These are phyloP conservation scores for Paraleonurus japonicus DNA, from an alignment of 257 asterid genomes.

Conservation along the genomic window DNA sequence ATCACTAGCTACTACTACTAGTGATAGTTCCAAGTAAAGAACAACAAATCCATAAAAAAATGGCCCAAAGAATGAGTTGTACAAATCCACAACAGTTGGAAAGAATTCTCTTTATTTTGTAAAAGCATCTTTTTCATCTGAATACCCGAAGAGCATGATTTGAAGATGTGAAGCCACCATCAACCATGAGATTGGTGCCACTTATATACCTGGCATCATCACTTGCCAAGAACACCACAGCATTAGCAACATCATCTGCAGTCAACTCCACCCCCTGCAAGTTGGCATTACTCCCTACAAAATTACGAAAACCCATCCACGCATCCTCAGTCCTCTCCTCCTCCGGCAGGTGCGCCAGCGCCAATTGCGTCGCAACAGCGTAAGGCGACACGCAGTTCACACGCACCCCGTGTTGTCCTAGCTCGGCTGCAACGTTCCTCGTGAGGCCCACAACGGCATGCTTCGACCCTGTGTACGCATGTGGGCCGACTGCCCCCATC, in stretches of 20 bases:
- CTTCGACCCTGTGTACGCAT: constrained; percentile 83
- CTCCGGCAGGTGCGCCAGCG: constrained; percentile 72
- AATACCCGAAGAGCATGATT: constrained; percentile 70
- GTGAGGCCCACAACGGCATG: constrained; percentile 87
- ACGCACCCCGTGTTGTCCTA: constrained; percentile 78
- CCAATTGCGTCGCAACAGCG: constrained; percentile 66
- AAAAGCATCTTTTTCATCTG: constrained; percentile 47
- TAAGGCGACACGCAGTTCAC: constrained; percentile 91
- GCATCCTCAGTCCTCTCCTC: constrained; percentile 72
- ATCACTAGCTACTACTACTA: too few species aligned
- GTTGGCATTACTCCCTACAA: constrained; percentile 59
- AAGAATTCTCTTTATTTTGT: too few species aligned
- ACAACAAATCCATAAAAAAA: too few species aligned
- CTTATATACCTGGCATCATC: constrained; percentile 86
- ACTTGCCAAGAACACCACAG: constrained; percentile 79
- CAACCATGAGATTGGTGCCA: constrained; percentile 83
- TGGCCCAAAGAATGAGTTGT: too few species aligned
- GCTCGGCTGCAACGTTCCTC: constrained; percentile 80
- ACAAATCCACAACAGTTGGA: too few species aligned
- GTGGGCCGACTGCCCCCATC: constrained; percentile 60
- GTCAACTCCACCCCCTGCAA: constrained; percentile 79
- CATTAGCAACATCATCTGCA: constrained; percentile 65
- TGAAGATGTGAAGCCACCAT: constrained; percentile 74
- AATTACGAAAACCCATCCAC: constrained; percentile 55
- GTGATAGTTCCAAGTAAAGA: too few species aligned